Conservation (phyloP, 176 grass and related monocot genomes). For the Otatea glauca region DNA sequence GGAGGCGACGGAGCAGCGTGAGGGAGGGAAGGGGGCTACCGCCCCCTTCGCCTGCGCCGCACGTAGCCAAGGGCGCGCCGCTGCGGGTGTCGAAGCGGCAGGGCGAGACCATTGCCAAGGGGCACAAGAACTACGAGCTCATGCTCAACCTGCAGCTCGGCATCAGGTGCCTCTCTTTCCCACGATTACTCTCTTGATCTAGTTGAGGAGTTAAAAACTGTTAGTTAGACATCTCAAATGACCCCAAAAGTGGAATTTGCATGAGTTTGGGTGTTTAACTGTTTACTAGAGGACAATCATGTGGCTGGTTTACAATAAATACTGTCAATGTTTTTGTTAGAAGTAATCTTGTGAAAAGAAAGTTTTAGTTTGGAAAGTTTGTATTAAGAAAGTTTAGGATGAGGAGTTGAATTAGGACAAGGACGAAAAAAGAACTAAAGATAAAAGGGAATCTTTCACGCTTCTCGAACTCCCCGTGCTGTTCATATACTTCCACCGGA, state of each 20-base stretch:
- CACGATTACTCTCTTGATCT: neutral
- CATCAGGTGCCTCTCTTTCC: conserved; percentile 65
- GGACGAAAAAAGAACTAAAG: too few relatives aligned
- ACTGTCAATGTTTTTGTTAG: neutral
- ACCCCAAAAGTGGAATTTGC: neutral
- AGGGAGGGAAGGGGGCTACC: conserved; percentile 51
- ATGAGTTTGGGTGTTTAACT: neutral
- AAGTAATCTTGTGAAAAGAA: too few relatives aligned
- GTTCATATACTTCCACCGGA: too few relatives aligned
- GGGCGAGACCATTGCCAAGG: conserved; percentile 77
- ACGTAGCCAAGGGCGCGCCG: conserved; percentile 20
- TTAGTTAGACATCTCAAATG: conserved; percentile 4
- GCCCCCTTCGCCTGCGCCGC: neutral
- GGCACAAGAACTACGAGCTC: conserved; percentile 96
- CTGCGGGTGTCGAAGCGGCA: conserved; percentile 56
- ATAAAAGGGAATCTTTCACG: too few relatives aligned
- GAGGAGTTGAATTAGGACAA: too few relatives aligned
- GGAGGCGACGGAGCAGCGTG: conserved; percentile 45
- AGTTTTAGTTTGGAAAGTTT: too few relatives aligned
- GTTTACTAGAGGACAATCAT: neutral
- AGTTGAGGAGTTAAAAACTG: conserved; percentile 6
- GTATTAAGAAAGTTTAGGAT: too few relatives aligned
- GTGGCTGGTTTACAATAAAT: neutral
- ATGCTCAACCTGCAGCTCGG: conserved; percentile 99
- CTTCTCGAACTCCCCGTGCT: too few relatives aligned